Conservation (phyloP, 1,139 yeast species). For the Candida neerlandica region DNA sequence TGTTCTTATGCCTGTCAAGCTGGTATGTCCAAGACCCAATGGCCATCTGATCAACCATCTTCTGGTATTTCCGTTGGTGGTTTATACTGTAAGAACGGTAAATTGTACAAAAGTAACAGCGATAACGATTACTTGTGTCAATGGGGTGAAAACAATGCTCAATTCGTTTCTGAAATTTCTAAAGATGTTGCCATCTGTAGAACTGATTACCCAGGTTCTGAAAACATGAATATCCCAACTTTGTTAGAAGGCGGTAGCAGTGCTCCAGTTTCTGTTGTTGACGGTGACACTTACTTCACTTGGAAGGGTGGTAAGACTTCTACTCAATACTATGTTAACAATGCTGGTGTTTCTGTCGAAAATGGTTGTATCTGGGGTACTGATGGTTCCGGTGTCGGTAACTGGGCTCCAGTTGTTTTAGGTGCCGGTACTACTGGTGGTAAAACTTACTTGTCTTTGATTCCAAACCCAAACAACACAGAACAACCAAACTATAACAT, state of each 20-base stretch:
- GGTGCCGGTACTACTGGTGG: constrained; percentile 90
- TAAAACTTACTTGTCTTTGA: constrained; percentile 81
- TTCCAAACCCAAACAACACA: constrained; percentile 91
- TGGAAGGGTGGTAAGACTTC: constrained; percentile 88
- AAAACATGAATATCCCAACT: constrained; percentile 96
- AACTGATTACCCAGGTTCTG: constrained; percentile 99
- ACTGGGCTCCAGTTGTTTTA: constrained; percentile 97
- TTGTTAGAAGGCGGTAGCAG: constrained; percentile 67
- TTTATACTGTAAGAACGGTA: constrained; percentile 74
- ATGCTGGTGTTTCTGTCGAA: constrained; percentile 87
- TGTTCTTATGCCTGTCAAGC: constrained; percentile 97
- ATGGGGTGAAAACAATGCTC: constrained; percentile 76
- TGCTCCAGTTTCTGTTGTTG: constrained; percentile 75
- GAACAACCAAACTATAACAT: constrained; percentile 81
- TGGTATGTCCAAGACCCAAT: constrained; percentile 97
- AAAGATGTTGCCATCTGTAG: constrained; percentile 85
- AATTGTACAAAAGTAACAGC: constrained; percentile 75
- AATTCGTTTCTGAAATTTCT: constrained; percentile 64
- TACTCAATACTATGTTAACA: constrained; percentile 94
- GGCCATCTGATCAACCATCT: constrained; percentile 85
- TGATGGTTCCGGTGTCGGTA: constrained; percentile 79
- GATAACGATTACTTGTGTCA: constrained; percentile 69
- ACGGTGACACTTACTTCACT: constrained; percentile 71
- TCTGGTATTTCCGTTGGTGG: constrained; percentile 94
- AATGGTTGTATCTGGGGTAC: constrained; percentile 96